Percentiles rank a stretch among this genome's conserved stretches.
phyloP scores from a whole-genome alignment of 1,139 yeast species.

The Pichiaceae sp. region DNA sequence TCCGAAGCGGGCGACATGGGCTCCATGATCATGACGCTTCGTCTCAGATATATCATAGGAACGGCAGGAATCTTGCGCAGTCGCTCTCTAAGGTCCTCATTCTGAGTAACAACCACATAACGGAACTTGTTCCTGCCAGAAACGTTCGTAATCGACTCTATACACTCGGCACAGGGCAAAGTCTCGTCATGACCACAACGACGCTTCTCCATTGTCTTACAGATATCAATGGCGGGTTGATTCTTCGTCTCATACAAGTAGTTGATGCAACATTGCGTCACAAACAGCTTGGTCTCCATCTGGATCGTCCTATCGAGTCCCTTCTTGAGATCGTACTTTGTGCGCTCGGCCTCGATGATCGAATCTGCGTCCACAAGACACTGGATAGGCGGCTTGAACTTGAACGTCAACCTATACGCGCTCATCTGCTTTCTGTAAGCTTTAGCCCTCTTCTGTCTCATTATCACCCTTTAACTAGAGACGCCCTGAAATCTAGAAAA shows the following conservation, averaged over 20 bases:
- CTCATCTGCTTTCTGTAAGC: slow-evolving; percentile 89
- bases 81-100: slow-evolving; percentile 54
- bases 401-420: slow-evolving; percentile 75
- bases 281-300: slow-evolving; percentile 83
- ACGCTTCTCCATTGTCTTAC: slow-evolving; percentile 68
- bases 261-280: slow-evolving; percentile 93
- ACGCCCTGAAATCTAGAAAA: no score
- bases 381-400: slow-evolving; percentile 92
- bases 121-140: slow-evolving; percentile 81
- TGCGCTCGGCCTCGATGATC: slow-evolving; percentile 53
- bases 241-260: slow-evolving; percentile 65
- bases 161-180: slow-evolving; percentile 65
- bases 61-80: slow-evolving; percentile 80
- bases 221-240: slow-evolving; percentile 68
- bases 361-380: slow-evolving; percentile 77
- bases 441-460: slow-evolving; percentile 97
- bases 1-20: slow-evolving; percentile 74
- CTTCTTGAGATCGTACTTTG: slow-evolving; percentile 64
- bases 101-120: slow-evolving; percentile 82
- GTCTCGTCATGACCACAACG: slow-evolving; percentile 58
- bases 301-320: slow-evolving; percentile 81
- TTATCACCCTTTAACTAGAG: no score
- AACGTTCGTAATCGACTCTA: slow-evolving; percentile 58
- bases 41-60: slow-evolving; percentile 77
- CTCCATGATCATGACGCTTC: slow-evolving; percentile 95